Conservation (phyloP, 2,329 filamentous ascomycete genomes). For the Emergomyces africanus region DNA sequence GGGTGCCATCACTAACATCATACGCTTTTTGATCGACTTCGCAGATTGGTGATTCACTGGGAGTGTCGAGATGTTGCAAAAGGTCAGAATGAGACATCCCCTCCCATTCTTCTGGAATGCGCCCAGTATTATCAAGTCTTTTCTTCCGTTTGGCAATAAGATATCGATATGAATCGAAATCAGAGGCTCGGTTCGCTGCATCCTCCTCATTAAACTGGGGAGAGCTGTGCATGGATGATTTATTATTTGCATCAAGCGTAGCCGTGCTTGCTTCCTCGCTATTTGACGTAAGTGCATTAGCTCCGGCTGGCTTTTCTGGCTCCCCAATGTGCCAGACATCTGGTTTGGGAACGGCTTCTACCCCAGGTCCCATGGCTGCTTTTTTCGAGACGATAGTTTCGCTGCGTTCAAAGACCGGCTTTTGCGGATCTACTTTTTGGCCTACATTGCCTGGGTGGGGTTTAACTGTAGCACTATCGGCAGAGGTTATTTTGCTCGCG, state of each 20-base stretch:
- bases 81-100: not conserved
- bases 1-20: not conserved
- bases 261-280: not conserved
- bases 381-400: not conserved
- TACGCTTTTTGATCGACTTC: not conserved
- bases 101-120: not conserved
- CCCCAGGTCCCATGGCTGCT: not conserved
- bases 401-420: not conserved
- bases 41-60: not conserved
- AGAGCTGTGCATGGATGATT: not conserved
- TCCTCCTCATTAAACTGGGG: not conserved
- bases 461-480: not conserved
- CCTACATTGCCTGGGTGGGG: not conserved
- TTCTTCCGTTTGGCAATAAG: not conserved
- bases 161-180: not conserved
- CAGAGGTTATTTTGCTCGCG: not conserved
- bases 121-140: not conserved
- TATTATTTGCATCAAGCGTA: not conserved
- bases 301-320: not conserved
- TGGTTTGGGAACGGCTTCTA: not conserved
- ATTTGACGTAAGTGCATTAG: not conserved
- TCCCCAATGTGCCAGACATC: slow-evolving; percentile 2
- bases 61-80: not conserved
- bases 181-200: not conserved
- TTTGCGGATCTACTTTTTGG: not conserved